Percentiles rank a stretch among this genome's conserved stretches.
Evolutionary conservation across 2,329 filamentous ascomycete genomes (phyloP).

Genomic region (Alternaria triticina): DNA sequence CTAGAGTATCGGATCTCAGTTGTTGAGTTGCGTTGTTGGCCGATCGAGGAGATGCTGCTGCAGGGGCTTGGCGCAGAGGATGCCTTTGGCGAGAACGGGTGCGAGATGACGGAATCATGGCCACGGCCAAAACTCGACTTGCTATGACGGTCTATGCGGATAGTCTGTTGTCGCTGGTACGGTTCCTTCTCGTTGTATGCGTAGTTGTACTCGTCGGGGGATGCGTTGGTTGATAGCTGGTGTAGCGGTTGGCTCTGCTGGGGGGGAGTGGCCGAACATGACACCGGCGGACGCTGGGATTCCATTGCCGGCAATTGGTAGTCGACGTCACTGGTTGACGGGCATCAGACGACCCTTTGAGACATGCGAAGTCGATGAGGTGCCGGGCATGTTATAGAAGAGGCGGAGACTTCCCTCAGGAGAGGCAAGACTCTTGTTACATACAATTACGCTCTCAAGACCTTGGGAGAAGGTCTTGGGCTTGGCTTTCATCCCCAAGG

Average conservation of each 20-base stretch:
- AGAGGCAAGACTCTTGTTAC: slow-evolving; percentile 44
- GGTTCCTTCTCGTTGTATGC: slow-evolving; percentile 36
- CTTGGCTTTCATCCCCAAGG: slow-evolving; percentile 39
- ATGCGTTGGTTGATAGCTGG: slow-evolving; percentile 12
- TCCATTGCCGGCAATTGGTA: slow-evolving; percentile 39
- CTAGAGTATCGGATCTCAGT: slow-evolving; percentile 21
- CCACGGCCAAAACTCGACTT: slow-evolving; percentile 30
- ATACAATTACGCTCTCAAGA: slow-evolving; percentile 40
- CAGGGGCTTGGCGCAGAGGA: slow-evolving; percentile 43
- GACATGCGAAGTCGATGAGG: slow-evolving; percentile 28
- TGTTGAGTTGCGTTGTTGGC: slow-evolving; percentile 22
- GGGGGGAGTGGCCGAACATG: slow-evolving; percentile 31
- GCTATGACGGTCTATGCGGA: slow-evolving; percentile 27
- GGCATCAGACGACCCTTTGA: slow-evolving; percentile 33
- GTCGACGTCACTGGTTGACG: slow-evolving; percentile 28
- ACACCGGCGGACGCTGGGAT: slow-evolving; percentile 38
- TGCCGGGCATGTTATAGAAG: slow-evolving; percentile 45
- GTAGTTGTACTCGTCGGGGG: slow-evolving; percentile 21
- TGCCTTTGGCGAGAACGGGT: slow-evolving; percentile 44
- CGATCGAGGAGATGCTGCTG: slow-evolving; percentile 41
- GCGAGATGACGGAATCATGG: slow-evolving; percentile 49
- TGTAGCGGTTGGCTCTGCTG: slow-evolving; percentile 22
- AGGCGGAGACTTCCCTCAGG: slow-evolving; percentile 38
- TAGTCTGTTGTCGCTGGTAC: slow-evolving; percentile 20
- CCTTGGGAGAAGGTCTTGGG: slow-evolving; percentile 40